Evolutionary conservation across 2,329 filamentous ascomycete species (phyloP).

Genomic region (Sarocladium brachiariae): DNA sequence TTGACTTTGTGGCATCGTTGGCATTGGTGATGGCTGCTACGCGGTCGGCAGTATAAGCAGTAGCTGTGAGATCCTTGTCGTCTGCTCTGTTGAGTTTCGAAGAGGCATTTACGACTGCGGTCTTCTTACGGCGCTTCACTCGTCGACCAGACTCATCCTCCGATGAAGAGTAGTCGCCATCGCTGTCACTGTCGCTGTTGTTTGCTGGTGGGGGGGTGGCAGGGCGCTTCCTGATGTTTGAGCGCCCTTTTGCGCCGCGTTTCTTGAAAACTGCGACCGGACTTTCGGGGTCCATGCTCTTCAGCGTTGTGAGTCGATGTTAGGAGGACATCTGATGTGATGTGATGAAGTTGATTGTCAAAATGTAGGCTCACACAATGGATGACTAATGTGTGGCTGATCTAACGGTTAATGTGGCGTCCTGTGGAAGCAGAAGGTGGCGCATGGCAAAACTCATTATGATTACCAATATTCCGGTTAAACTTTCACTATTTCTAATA

Average conservation of each 20-base stretch:
- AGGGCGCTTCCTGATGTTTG: slow-evolving; percentile 73
- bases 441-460: too few relatives aligned
- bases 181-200: slow-evolving; percentile 43
- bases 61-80: slow-evolving; percentile 36
- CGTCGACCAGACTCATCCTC: slow-evolving; percentile 71
- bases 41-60: slow-evolving; percentile 55
- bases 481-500: too few relatives aligned
- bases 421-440: too few relatives aligned
- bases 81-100: slow-evolving; percentile 34
- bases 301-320: too few relatives aligned
- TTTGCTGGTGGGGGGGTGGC: slow-evolving; percentile 67
- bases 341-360: too few relatives aligned
- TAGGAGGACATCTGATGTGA: too few relatives aligned
- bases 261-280: slow-evolving; percentile 63
- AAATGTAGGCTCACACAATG: too few relatives aligned
- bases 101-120: slow-evolving; percentile 58
- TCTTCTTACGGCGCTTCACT: slow-evolving; percentile 72
- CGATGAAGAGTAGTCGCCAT: slow-evolving; percentile 61
- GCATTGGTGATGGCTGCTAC: slow-evolving; percentile 54
- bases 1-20: slow-evolving; percentile 85
- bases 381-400: too few relatives aligned
- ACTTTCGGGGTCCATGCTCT: background rate
- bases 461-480: too few relatives aligned
- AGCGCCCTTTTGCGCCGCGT: slow-evolving; percentile 67
- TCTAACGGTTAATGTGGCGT: too few relatives aligned